Evolutionary conservation across 768 basidiomycete species (phyloP), one percentile per base, ranked within the genome.

Genomic region (Phaeotremella skinneri): DNA sequence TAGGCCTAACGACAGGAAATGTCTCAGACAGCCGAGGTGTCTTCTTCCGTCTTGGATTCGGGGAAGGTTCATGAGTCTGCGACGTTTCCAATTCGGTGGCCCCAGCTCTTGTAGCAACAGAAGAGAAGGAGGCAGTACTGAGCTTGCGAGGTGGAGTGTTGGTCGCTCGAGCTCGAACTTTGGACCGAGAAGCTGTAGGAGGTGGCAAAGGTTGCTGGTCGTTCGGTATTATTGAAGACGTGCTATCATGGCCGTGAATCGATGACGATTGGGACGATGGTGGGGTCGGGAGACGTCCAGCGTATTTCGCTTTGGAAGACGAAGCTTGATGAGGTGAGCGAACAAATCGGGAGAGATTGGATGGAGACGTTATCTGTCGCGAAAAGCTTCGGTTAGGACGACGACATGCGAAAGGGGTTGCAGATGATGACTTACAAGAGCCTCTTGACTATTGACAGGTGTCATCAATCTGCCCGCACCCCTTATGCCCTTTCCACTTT

Each of bases 381-480:
- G 37, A 39, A n/a, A n/a, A n/a, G 9, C n/a, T 39, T 39, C 9
- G 37, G n/a, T n/a, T n/a, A n/a, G n/a, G n/a, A n/a, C n/a, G n/a
- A n/a, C n/a, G n/a, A 42, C 14, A 29, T 48, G n/a, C 17, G 21
- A 16, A n/a, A 31, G 13, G 16, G 2, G 25, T 4, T 21, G n/a
- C n/a, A 14, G 6, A 11, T 37, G 32, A 37, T 13, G 6, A 55
- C 65, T 58, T 27, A 66, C 65, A 13, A 30, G 30, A 1, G 49
- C 29, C 43, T 66, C 61, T 30, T 66, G 65, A 60, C 65, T 66
- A 49, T 66, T 60, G 7, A 52, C 61, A 21, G 65, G 65, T n/a
- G 65, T 66, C 61, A 66, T 60, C 58, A 66, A 27, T 17, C 61
- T 56, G 7, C 65, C 61, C 21, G 52, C 6, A 20, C 31, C 52